Conservation (phyloP, 306 rosid species). For the Elaeagnus macrophylla region DNA sequence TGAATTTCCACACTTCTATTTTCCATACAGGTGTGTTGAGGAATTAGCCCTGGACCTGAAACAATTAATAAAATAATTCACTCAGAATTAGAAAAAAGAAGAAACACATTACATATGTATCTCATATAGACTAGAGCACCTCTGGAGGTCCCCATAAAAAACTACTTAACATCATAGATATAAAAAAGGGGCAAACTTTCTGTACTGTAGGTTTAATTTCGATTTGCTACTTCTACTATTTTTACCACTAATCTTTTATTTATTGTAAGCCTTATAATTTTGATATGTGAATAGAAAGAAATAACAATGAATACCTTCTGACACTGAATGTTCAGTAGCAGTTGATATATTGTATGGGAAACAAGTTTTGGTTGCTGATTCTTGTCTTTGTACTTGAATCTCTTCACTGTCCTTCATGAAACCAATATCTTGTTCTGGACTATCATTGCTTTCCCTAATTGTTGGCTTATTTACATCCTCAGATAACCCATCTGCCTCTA, state of each 20-base stretch:
- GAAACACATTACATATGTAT: not conserved
- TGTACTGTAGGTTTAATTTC: too few relatives aligned
- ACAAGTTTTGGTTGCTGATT: conserved; percentile 24
- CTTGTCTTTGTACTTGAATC: conserved; percentile 8
- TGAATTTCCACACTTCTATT: conserved; percentile 12
- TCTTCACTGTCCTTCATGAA: conserved; percentile 18
- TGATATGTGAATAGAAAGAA: conserved; percentile 1
- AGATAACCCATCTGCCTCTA: conserved; percentile 12
- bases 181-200: too few relatives aligned
- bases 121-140: not conserved
- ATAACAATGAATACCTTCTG: conserved; percentile 40
- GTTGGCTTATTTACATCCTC: conserved; percentile 19
- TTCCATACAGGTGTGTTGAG: conserved; percentile 7
- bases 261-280: not conserved
- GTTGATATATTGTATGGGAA: conserved; percentile 21
- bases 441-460: conserved; percentile 20
- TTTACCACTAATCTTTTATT: too few relatives aligned
- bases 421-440: conserved; percentile 23
- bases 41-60: conserved; percentile 24
- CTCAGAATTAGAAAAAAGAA: not conserved
- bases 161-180: too few relatives aligned
- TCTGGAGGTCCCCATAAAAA: too few relatives aligned
- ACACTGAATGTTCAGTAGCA: conserved; percentile 10
- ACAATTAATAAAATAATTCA: conserved; percentile 13
- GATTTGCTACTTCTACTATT: too few relatives aligned